Evolutionary conservation across 768 basidiomycete genomes (phyloP).

Genomic region (Pleurotus tuber-regium): DNA sequence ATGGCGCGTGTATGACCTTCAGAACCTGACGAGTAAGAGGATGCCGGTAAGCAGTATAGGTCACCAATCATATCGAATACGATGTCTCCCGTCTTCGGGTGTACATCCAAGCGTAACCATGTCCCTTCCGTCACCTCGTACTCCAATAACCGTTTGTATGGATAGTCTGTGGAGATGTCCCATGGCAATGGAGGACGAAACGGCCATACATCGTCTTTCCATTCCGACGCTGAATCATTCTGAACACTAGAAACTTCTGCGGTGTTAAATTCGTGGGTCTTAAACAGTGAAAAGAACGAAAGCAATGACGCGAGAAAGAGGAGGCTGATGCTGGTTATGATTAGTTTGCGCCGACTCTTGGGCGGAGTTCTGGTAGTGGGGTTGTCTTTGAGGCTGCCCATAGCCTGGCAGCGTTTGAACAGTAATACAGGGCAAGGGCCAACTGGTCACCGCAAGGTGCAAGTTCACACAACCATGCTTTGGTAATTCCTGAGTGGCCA

Average conservation of each 20-base stretch:
- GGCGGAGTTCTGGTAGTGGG: too few relatives aligned
- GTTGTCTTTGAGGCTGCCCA: too few relatives aligned
- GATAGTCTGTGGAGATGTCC: conserved; percentile 77
- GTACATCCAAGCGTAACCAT: conserved; percentile 73
- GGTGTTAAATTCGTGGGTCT: not conserved
- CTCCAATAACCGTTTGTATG: conserved; percentile 60
- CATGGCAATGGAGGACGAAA: conserved; percentile 57
- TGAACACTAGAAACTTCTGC: not conserved
- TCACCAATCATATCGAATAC: conserved; percentile 77
- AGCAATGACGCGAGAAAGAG: too few relatives aligned
- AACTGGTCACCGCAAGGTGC: too few relatives aligned
- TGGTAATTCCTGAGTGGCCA: too few relatives aligned
- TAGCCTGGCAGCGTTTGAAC: too few relatives aligned
- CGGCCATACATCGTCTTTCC: conserved; percentile 59
- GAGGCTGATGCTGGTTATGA: too few relatives aligned
- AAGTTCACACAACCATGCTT: too few relatives aligned
- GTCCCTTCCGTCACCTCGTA: conserved; percentile 75
- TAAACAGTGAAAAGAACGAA: too few relatives aligned
- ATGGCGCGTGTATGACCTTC: conserved; percentile 35
- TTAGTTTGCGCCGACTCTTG: too few relatives aligned
- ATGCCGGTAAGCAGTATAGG: conserved; percentile 64
- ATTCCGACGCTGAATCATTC: conserved; percentile 34
- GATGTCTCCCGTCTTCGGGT: conserved; percentile 66
- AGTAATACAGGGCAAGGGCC: too few relatives aligned
- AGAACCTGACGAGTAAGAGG: conserved; percentile 14